A percentile compares a stretch with the other conserved stretches of the same genome.
Conservation (phyloP, 176 grass and related monocot species). For the Aegilops longissima region DNA sequence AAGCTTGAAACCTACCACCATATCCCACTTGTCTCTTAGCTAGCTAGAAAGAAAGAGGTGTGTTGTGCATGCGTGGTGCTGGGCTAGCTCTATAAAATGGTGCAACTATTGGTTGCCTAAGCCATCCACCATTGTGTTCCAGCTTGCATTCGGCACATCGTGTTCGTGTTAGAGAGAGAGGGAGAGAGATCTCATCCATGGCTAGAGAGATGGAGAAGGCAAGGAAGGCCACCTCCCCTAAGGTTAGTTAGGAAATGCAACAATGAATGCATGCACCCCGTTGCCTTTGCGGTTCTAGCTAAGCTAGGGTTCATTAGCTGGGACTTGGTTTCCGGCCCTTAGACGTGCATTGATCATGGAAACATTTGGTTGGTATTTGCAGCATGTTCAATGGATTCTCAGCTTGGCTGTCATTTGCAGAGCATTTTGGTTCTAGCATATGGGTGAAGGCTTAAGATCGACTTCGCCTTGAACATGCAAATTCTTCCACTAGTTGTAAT, state of each 20-base stretch:
- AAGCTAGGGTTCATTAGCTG: neutral
- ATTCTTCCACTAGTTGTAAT: neutral
- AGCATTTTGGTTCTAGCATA: neutral
- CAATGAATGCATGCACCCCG: neutral
- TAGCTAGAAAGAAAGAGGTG: neutral
- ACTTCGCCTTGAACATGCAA: neutral
- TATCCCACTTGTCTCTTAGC: slow-evolving; percentile 10
- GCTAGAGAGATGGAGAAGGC: slow-evolving; percentile 53
- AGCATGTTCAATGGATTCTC: neutral
- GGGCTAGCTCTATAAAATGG: slow-evolving; percentile 39
- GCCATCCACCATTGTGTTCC: slow-evolving; percentile 14
- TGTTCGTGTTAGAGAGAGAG: neutral
- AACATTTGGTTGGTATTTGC: neutral
- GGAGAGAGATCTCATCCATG: slow-evolving; percentile 12
- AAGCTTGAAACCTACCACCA: slow-evolving; percentile 32
- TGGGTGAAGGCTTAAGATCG: neutral
- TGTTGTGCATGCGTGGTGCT: neutral
- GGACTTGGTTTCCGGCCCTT: too few species aligned
- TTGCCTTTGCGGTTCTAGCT: neutral
- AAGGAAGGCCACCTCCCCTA: slow-evolving; percentile 51
- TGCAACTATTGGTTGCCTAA: slow-evolving; percentile 49
- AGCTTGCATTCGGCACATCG: neutral
- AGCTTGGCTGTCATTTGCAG: neutral
- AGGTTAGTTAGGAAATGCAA: slow-evolving; percentile 52
- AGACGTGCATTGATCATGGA: too few species aligned